Base-by-base conservation (phyloP, 192 early-diverging fungal genomes). In the Coemansia aciculifera region DNA sequence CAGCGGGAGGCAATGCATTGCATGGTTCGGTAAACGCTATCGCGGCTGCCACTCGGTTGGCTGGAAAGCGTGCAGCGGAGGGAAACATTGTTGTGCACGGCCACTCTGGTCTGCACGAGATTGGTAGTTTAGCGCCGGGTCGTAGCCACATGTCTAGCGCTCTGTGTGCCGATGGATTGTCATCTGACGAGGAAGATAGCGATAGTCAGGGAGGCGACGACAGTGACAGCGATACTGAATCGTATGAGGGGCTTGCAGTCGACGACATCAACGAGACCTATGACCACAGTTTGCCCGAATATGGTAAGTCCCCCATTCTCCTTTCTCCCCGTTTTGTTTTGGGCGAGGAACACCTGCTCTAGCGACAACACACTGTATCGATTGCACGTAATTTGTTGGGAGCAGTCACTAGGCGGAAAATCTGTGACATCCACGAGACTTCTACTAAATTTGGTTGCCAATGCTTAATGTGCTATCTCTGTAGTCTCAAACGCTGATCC, bases 221-320 rank as follows among this genome's bases (percentile, higher is more conserved):
- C 29, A 63, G 63, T n/a, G 72, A 72, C 21, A 75, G 73, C 75
- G 75, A 77, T 24, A 52, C 66, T 13, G 74, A 76, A 42, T 83
- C 81, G 1, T 83, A 83, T 40, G 81, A 83, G 48, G 81, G 81
- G 0, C 63, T 83, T 32, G 81, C 81, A 5, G 81, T 83, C 31
- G 81, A 83, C 57, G 81, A 83, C 63, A 63, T 83, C 46, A 83
- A 83, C 67, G 81, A 83, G 62, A 75, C 81, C 17, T 83, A 83
- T 40, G 75, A 83, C 75, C 75, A 83, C 62, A 66, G 48, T 13
- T 73, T 83, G 43, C 81, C 81, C 48, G 81, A 83, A 61, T 83
- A 78, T 44, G 81, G 66, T 72, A 66, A 39, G 70, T 61, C 57
- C 24, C 29, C 3, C 19, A 17, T 37, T 6, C 36, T 11, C 15